phyloP scores from a whole-genome alignment of 176 grass and related monocot genomes.

The Triticum monococcum region DNA sequence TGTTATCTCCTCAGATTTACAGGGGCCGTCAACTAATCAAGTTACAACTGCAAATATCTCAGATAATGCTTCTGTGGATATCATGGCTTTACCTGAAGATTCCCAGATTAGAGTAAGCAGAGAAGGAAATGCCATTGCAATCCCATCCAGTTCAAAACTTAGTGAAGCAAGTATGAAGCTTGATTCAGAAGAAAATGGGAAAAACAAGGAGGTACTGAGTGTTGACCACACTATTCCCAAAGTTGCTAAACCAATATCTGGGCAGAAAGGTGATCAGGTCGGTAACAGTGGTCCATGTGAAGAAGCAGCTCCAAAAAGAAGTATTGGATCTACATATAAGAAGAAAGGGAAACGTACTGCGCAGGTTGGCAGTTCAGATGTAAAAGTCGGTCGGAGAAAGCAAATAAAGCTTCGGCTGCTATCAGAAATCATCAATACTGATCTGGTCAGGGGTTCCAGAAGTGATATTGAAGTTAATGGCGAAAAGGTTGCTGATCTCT shows the following conservation, averaged over 20 bases:
- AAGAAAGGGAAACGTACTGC: conserved; percentile 20
- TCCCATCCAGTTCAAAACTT: conserved; percentile 6
- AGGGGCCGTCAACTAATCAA: neutral
- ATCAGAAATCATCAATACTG: conserved; percentile 54
- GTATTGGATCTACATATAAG: conserved; percentile 25
- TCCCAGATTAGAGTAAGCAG: conserved; percentile 6
- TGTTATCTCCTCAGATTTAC: conserved; percentile 34
- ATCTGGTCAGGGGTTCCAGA: conserved; percentile 5
- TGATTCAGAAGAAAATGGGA: conserved; percentile 23
- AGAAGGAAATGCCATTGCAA: conserved; percentile 16
- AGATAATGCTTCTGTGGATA: conserved; percentile 20
- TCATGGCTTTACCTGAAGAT: conserved; percentile 11
- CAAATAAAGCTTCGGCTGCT: conserved; percentile 51
- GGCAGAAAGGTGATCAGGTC: conserved; percentile 5
- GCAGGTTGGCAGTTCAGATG: conserved; percentile 25
- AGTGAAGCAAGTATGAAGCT: conserved; percentile 19
- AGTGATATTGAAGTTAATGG: conserved; percentile 25
- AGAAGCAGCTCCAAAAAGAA: conserved; percentile 37
- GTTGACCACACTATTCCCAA: conserved; percentile 26
- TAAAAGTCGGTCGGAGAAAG: conserved; percentile 48
- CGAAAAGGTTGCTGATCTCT: conserved; percentile 22
- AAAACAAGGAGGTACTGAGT: conserved; percentile 20
- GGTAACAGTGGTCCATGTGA: conserved; percentile 19
- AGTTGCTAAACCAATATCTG: conserved; percentile 17
- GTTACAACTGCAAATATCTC: neutral